Evolutionary conservation across 352 stramenopile species (phyloP), one percentile per base, ranked within the genome.

Genomic region (Globisporangium irregulare): DNA sequence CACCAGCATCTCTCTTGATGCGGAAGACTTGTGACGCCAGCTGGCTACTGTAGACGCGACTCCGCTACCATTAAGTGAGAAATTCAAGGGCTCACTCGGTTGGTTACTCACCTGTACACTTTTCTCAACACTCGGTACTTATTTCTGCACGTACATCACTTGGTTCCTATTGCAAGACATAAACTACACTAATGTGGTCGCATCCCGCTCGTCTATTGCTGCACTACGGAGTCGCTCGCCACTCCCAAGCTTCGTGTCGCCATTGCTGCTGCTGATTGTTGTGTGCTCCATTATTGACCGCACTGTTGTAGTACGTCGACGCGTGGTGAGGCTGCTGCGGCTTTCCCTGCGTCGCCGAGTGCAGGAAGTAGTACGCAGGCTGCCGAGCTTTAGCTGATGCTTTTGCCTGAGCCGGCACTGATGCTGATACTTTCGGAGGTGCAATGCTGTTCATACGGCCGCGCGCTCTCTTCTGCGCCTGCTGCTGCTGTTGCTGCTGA

Each of bases 341-440:
- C 15, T 62, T 53, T 5, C 60, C 41, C 18, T 69, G 64, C 14
- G 56, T 61, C 20, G 56, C 20, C 56, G 75, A 70, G 73, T 93
- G 82, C 32, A 93, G 64, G 62, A 91, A 93, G 73, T 87, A 91
- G 54, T 79, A 81, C 1, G 70, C 55, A 14, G 69, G 50, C n/a
- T 72, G 66, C 22, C 8, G 43, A 51, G 43, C 43, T 22, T 43
- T 43, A 15, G 10, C 32, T 10, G 38, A 32, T n/a, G 59, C 25
- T 41, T 27, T 14, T 29, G 56, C 20, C 18, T 32, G 22, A 25
- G 48, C 51, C 34, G 36, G 8, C n/a, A 27, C 46, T 34, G 25
- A 9, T 3, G 60, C 41, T 57, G 15, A 50, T 9, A 8, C 41
- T 50, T 50, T 50, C 15, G 43, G 20, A 27, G 36, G 24, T 3